Evolutionary conservation across 2,329 filamentous ascomycete genomes (phyloP).

Genomic region (Furcasterigmium sp.): DNA sequence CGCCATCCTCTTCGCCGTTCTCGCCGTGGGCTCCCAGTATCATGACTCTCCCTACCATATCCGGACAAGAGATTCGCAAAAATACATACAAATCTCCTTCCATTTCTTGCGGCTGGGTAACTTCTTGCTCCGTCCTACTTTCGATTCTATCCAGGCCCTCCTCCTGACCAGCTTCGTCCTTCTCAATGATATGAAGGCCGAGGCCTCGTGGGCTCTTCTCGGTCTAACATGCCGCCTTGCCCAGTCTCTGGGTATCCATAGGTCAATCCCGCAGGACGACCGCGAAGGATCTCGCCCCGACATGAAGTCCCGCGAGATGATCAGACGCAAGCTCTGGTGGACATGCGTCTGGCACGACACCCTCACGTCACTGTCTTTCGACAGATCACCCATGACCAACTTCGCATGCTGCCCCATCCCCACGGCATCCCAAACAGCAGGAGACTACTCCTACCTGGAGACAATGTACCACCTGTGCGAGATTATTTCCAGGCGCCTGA

Average conservation of each 20-base stretch:
- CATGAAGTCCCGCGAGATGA: conserved; percentile 44
- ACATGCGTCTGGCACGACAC: conserved; percentile 64
- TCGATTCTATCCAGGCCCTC: conserved; percentile 61
- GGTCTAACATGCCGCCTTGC: conserved; percentile 61
- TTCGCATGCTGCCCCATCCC: conserved; percentile 52
- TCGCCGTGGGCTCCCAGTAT: conserved; percentile 62
- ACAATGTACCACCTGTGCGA: conserved; percentile 24
- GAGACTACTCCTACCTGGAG: conserved; percentile 40
- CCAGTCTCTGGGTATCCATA: conserved; percentile 58
- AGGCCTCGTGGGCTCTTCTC: conserved; percentile 61
- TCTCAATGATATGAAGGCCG: conserved; percentile 65
- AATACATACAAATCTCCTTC: conserved; percentile 59
- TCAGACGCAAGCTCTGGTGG: conserved; percentile 56
- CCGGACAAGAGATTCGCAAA: conserved; percentile 53
- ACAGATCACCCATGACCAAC: conserved; percentile 60
- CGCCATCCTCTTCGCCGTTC: conserved; percentile 58
- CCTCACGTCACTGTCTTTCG: conserved; percentile 60
- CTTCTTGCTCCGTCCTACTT: conserved; percentile 57
- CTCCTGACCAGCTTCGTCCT: conserved; percentile 59
- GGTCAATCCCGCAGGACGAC: conserved; percentile 37
- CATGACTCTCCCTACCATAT: conserved; percentile 60
- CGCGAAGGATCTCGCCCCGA: conserved; percentile 38
- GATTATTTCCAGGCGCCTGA: conserved; percentile 23
- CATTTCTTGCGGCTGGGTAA: conserved; percentile 61
- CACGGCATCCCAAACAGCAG: conserved; percentile 31